A percentile compares a stretch with the other conserved stretches of the same genome.
Conservation (phyloP, 768 basidiomycete genomes). For the Nidularia sp. region DNA sequence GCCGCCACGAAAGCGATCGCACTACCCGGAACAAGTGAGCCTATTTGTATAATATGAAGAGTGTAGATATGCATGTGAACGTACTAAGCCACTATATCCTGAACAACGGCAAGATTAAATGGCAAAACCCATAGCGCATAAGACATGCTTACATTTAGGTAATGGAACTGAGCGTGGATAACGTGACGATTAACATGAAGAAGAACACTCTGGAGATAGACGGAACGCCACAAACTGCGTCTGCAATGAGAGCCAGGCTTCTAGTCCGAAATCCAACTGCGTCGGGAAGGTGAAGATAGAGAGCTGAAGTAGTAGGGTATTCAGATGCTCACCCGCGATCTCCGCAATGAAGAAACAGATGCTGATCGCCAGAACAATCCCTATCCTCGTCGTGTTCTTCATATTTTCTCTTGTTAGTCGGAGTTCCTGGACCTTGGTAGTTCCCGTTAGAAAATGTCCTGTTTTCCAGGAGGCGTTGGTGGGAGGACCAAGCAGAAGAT, state of each 20-base stretch:
- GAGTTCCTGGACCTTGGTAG: no score
- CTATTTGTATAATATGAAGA: no score
- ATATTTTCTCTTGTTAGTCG: conserved; percentile 12
- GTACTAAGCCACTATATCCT: conserved; percentile 48
- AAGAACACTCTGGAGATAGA: background rate
- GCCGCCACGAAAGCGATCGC: conserved; percentile 43
- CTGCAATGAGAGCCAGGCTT: conserved; percentile 52
- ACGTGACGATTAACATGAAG: conserved; percentile 4
- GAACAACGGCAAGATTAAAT: background rate
- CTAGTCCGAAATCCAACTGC: conserved; percentile 52
- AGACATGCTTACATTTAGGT: conserved; percentile 38
- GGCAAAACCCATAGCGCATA: conserved; percentile 1
- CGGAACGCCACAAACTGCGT: conserved; percentile 37
- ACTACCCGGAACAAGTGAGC: conserved; percentile 12
- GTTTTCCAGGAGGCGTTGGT: no score
- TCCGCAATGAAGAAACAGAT: conserved; percentile 46
- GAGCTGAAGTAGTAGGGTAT: background rate
- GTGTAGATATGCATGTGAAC: conserved; percentile 1
- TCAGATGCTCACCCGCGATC: conserved; percentile 31
- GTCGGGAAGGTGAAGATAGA: background rate
- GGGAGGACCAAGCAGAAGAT: no score
- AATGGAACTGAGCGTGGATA: conserved; percentile 39
- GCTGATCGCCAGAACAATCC: conserved; percentile 41
- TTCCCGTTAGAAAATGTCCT: no score
- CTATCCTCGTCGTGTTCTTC: conserved; percentile 46